Percentiles rank a stretch among this genome's conserved stretches.
These are phyloP conservation scores for Salvia splendens DNA, from an alignment of 257 asterid species.

Conservation along the genomic window DNA sequence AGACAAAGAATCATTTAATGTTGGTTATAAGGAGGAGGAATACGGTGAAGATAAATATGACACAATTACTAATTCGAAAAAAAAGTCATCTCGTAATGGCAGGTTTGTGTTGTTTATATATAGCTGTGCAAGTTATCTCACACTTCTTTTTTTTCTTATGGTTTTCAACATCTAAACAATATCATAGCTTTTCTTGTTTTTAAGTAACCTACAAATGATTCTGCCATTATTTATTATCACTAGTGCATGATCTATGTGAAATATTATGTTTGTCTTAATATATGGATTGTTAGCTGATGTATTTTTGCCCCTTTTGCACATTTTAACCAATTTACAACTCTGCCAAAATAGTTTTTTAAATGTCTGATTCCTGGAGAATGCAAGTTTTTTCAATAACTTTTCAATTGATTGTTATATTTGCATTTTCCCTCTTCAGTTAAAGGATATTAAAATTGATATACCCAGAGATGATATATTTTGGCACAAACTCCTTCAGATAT, in stretches of 20 bases:
- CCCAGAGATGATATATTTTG: slow-evolving; percentile 18
- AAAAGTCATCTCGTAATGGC: slow-evolving; percentile 57
- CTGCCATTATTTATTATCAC: slow-evolving; percentile 11
- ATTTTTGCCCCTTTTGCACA: slow-evolving; percentile 10
- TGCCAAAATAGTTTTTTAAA: not conserved
- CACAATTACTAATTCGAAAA: slow-evolving; percentile 48
- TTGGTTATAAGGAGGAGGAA: slow-evolving; percentile 55
- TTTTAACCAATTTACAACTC: slow-evolving; percentile 7
- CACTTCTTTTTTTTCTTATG: slow-evolving; percentile 24
- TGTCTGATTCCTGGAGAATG: slow-evolving; percentile 16
- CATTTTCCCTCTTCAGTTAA: slow-evolving; percentile 23
- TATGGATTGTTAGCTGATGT: slow-evolving; percentile 11
- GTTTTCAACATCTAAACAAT: slow-evolving; percentile 19
- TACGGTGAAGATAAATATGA: slow-evolving; percentile 66
- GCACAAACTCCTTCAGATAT: slow-evolving; percentile 10
- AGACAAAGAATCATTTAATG: slow-evolving; percentile 53
- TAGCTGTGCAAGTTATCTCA: slow-evolving; percentile 19
- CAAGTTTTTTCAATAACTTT: slow-evolving; percentile 3
- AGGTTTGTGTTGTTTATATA: slow-evolving; percentile 49
- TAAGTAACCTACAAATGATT: slow-evolving; percentile 26
- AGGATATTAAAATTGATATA: not conserved
- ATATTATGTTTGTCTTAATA: slow-evolving; percentile 2
- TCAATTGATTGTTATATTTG: slow-evolving; percentile 2
- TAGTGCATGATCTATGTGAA: slow-evolving; percentile 21
- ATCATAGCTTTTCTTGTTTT: not conserved